Conservation (phyloP, 805 yeast species). For the Kockiozyma suomiensis region DNA sequence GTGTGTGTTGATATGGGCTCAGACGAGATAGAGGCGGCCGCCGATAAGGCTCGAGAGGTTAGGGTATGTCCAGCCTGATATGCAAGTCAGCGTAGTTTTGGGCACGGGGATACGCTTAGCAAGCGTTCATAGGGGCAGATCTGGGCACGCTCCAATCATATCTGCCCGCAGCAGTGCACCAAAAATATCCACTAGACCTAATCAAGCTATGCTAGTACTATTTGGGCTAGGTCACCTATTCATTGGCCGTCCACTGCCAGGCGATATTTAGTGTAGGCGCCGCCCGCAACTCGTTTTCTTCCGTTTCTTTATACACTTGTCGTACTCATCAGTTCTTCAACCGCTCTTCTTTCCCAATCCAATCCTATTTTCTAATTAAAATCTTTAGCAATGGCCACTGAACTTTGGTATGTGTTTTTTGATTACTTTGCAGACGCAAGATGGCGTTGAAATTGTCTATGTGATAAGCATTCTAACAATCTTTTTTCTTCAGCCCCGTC, state of each 20-base stretch:
- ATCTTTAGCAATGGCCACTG: conserved; percentile 55
- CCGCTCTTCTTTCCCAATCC: conserved; percentile 11
- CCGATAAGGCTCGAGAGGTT: not conserved
- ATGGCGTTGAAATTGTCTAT: too few relatives aligned
- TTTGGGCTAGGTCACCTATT: conserved; percentile 13
- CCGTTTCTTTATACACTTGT: conserved; percentile 4
- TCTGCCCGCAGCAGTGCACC: conserved; percentile 14
- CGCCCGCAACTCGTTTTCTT: conserved; percentile 22
- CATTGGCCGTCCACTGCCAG: conserved; percentile 12
- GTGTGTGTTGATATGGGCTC: not conserved
- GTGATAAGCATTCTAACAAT: conserved; percentile 11
- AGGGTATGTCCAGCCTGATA: not conserved
- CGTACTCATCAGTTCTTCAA: conserved; percentile 6
- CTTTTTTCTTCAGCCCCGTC: conserved; percentile 57
- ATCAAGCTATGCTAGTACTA: conserved; percentile 12
- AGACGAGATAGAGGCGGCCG: conserved; percentile 11
- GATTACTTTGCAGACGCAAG: conserved; percentile 28
- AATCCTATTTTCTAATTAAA: not conserved
- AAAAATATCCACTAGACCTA: conserved; percentile 1
- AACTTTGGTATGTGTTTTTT: conserved; percentile 62
- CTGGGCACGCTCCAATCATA: conserved; percentile 13
- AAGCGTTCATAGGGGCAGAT: not conserved
- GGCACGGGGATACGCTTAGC: conserved; percentile 16
- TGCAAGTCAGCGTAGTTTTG: conserved; percentile 15
- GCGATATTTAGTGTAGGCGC: conserved; percentile 27